These are phyloP conservation scores for Apiospora malaysiana DNA, from an alignment of 2,329 filamentous ascomycete species.

Conservation along the genomic window DNA sequence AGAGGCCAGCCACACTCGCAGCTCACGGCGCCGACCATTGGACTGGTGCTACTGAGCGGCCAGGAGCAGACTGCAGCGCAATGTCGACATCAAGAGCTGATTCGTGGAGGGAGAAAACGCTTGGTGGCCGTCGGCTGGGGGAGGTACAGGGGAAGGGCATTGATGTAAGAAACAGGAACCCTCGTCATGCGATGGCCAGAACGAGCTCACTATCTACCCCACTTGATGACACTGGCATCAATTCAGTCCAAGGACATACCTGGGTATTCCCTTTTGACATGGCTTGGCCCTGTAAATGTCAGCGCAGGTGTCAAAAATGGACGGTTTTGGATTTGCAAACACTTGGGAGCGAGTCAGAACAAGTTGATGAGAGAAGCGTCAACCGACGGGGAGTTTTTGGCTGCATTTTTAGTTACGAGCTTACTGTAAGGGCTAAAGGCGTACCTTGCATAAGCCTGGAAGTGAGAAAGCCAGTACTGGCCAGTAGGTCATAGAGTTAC, in stretches of 20 bases:
- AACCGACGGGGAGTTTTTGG: not conserved
- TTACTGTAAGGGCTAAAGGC: not conserved
- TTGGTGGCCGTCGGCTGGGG: not conserved
- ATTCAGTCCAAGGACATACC: not conserved
- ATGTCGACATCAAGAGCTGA: not conserved
- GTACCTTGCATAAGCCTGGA: slow-evolving; percentile 6
- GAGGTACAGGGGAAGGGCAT: slow-evolving; percentile 2
- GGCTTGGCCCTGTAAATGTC: slow-evolving; percentile 10
- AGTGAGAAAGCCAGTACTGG: not conserved
- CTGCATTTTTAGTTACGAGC: not conserved
- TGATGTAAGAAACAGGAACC: slow-evolving; percentile 5
- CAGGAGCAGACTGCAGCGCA: not conserved
- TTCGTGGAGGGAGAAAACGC: not conserved
- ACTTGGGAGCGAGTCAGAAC: not conserved
- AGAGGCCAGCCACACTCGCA: slow-evolving; percentile 10
- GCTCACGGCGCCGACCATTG: not conserved
- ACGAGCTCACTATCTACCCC: not conserved
- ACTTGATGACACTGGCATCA: not conserved
- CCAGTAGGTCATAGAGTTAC: not conserved
- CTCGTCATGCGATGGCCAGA: not conserved
- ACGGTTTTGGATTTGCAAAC: not conserved
- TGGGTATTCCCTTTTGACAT: not conserved
- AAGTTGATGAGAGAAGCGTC: not conserved
- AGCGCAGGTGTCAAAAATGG: not conserved
- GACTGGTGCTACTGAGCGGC: slow-evolving; percentile 3